Evolutionary conservation across 805 yeast genomes (phyloP), one percentile per base, ranked within the genome.

Genomic region (Yarrowia porcina): DNA sequence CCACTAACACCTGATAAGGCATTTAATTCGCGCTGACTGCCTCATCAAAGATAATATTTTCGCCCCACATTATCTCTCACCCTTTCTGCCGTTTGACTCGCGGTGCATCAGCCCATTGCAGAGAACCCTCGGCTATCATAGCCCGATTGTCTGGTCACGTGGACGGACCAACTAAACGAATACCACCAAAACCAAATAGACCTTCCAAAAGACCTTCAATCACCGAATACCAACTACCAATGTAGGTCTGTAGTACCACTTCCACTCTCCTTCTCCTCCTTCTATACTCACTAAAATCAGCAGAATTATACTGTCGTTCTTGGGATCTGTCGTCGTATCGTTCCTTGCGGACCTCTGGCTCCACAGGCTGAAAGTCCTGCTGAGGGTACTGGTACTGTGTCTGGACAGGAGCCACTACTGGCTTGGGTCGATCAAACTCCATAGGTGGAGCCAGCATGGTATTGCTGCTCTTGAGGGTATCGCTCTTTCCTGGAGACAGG

Each of bases 231-330:
- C n/a, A n/a, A n/a, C n/a, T n/a, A n/a, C n/a, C n/a, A n/a, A n/a
- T n/a, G n/a, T n/a, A n/a, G n/a, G n/a, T n/a, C n/a, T n/a, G n/a
- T n/a, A n/a, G n/a, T n/a, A n/a, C n/a, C n/a, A n/a, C n/a, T 2
- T 13, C 18, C 41, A 17, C n/a, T 42, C 6, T 25, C 49, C 49
- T 44, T n/a, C 39, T 2, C 13, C 7, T 8, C 25, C 15, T n/a
- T 25, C 13, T 25, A 52, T 52, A 52, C 59, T 52, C 59, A 52
- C 59, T 52, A 33, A 52, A 52, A 52, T 52, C 59, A 23, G 57
- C 42, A 4, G 59, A 36, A 36, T 52, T 52, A 25, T 36, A 52
- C 44, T 35, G 44, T 27, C 59, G 42, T 21, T 49, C 56, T 20
- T 49, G 56, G 18, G 56, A 49, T 49, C 56, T 32, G 21, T 49